Conservation (phyloP, 2,329 filamentous ascomycete genomes). For the Nigrospora oryzae region DNA sequence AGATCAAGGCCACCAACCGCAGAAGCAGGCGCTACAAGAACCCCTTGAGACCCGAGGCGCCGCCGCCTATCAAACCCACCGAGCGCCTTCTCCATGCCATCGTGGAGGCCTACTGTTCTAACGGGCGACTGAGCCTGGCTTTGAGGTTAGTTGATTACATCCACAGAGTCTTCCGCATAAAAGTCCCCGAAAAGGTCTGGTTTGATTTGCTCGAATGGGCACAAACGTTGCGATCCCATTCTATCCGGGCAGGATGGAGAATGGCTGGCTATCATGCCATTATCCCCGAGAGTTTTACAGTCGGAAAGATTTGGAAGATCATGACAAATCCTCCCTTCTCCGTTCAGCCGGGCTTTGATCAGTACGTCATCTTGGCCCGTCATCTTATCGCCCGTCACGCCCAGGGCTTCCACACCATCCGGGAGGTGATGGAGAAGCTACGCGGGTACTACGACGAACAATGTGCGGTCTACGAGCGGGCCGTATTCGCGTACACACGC, state of each 20-base stretch:
- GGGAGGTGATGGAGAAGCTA: conserved; percentile 18
- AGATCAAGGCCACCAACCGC: neutral
- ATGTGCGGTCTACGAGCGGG: conserved; percentile 13
- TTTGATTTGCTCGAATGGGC: conserved; percentile 59
- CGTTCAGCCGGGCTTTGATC: conserved; percentile 45
- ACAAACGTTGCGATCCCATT: conserved; percentile 42
- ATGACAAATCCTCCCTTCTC: conserved; percentile 53
- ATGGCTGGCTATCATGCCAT: conserved; percentile 19
- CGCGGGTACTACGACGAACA: conserved; percentile 16
- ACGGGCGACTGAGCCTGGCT: conserved; percentile 51
- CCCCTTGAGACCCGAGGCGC: neutral
- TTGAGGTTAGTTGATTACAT: conserved; percentile 54
- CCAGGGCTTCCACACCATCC: conserved; percentile 4
- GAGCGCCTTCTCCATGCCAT: conserved; percentile 52
- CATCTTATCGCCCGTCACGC: conserved; percentile 17
- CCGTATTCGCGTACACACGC: conserved; percentile 14
- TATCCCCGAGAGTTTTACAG: conserved; percentile 28
- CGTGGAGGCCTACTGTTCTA: conserved; percentile 61
- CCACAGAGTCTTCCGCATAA: conserved; percentile 48
- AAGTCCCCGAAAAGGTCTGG: conserved; percentile 53
- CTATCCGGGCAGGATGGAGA: conserved; percentile 26
- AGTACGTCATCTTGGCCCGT: conserved; percentile 42
- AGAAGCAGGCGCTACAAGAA: conserved; percentile 1
- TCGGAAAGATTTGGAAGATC: conserved; percentile 45
- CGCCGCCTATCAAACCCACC: conserved; percentile 39